Evolutionary conservation across 2,329 filamentous ascomycete species (phyloP).

Genomic region (Microsporum ferrugineum): DNA sequence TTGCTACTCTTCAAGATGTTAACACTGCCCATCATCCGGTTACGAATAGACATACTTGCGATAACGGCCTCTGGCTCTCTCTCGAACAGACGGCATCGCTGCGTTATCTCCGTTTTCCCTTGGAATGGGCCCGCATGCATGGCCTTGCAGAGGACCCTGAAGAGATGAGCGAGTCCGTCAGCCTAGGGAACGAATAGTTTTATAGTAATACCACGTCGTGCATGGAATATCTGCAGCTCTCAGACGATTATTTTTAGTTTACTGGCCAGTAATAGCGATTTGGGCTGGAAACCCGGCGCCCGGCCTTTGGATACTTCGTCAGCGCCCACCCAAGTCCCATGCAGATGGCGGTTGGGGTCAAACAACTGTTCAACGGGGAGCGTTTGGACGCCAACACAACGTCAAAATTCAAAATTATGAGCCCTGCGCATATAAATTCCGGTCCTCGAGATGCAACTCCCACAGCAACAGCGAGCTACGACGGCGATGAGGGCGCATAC

Average conservation of each 20-base stretch:
- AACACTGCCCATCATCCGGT: not conserved
- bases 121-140: not conserved
- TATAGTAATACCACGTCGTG: not conserved
- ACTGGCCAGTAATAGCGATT: not conserved
- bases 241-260: not conserved
- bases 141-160: not conserved
- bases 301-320: not conserved
- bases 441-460: not conserved
- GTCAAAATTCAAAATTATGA: constrained; percentile 2
- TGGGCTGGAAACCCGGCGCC: not conserved
- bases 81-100: not conserved
- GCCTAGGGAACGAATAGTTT: not conserved
- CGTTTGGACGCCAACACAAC: not conserved
- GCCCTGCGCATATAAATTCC: not conserved
- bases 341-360: not conserved
- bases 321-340: not conserved
- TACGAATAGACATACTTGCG: too few relatives aligned
- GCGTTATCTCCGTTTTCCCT: not conserved
- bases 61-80: not conserved
- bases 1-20: not conserved
- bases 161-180: not conserved
- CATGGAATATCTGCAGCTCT: not conserved
- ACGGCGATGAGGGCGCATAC: not conserved
- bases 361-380: not conserved
- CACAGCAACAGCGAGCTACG: not conserved